Conservation (phyloP, 352 stramenopile genomes). For the Albugo laibachii region DNA sequence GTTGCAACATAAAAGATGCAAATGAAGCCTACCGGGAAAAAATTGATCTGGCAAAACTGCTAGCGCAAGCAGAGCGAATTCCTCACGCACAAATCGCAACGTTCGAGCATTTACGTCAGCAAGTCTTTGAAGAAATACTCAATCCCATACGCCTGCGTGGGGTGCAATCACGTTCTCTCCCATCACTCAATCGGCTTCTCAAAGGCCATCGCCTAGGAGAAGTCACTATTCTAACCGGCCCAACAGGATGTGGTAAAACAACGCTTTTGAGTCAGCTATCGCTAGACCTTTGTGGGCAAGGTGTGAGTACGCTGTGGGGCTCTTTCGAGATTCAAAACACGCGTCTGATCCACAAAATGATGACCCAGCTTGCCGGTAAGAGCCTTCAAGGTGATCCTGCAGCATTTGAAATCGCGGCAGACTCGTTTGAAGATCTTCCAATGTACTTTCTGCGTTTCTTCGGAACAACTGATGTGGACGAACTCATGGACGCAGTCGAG, state of each 20-base stretch:
- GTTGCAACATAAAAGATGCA: conserved; percentile 84
- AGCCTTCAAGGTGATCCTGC: conserved; percentile 48
- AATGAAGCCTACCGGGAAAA: conserved; percentile 92
- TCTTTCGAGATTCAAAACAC: conserved; percentile 99
- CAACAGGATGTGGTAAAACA: conserved; percentile 91
- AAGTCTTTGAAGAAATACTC: conserved; percentile 90
- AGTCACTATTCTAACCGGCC: conserved; percentile 95
- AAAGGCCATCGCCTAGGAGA: conserved; percentile 96
- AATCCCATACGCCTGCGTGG: conserved; percentile 88
- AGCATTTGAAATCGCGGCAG: conserved; percentile 54
- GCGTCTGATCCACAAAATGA: conserved; percentile 93
- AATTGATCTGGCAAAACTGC: conserved; percentile 71
- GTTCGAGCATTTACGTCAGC: conserved; percentile 81
- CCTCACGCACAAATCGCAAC: conserved; percentile 88
- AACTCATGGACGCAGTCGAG: conserved; percentile 97
- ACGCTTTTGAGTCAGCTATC: conserved; percentile 86
- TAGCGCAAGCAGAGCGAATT: conserved; percentile 65
- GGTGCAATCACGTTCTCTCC: conserved; percentile 84
- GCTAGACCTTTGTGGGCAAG: conserved; percentile 82
- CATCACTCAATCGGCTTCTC: conserved; percentile 87
- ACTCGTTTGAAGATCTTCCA: conserved; percentile 88
- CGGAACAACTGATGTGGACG: conserved; percentile 85
- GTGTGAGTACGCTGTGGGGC: conserved; percentile 96
- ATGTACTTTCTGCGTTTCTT: conserved; percentile 99
- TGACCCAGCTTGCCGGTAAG: conserved; percentile 84